Percentiles rank a stretch among this genome's conserved stretches.
Evolutionary conservation across 441 rosid genomes (phyloP).

Genomic region (Pelargonium cotyledonis): DNA sequence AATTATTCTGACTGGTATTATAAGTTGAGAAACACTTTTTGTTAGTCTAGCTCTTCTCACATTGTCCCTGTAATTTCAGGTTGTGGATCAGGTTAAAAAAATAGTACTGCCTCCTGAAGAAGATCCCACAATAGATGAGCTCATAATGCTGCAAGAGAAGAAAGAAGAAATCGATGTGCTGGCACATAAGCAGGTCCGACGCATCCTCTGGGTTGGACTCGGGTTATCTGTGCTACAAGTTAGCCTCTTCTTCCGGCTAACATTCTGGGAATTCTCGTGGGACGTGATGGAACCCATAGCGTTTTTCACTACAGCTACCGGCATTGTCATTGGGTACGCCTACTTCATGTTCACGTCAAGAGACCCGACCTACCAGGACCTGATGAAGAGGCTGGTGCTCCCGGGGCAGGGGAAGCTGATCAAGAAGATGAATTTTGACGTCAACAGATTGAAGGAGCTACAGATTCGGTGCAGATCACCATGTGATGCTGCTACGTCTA

Average conservation of each 20-base stretch:
- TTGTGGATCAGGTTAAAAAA: too few relatives aligned
- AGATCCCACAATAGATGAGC: too few relatives aligned
- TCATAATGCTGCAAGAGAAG: slow-evolving; percentile 33
- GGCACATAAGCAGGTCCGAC: slow-evolving; percentile 79
- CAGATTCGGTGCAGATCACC: slow-evolving; percentile 47
- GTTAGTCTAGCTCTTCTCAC: too few relatives aligned
- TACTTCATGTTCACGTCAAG: slow-evolving; percentile 77
- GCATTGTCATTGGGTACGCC: slow-evolving; percentile 73
- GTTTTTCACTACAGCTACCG: slow-evolving; percentile 62
- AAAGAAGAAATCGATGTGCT: slow-evolving; percentile 70
- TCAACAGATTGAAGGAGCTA: slow-evolving; percentile 55
- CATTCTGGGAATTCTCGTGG: slow-evolving; percentile 98
- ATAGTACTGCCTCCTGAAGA: too few relatives aligned
- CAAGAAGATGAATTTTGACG: slow-evolving; percentile 47
- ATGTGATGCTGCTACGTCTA: slow-evolving; percentile 42
- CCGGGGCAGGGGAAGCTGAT: slow-evolving; percentile 71
- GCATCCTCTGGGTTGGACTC: slow-evolving; percentile 72
- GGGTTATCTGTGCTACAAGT: slow-evolving; percentile 53
- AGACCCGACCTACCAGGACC: slow-evolving; percentile 86
- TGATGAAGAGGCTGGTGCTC: slow-evolving; percentile 70
- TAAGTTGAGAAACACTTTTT: too few relatives aligned
- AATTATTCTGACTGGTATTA: too few relatives aligned
- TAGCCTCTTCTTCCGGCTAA: slow-evolving; percentile 62
- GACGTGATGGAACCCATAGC: slow-evolving; percentile 96
- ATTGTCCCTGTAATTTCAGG: too few relatives aligned